Evolutionary conservation across 116 monocot species (phyloP).

Genomic region (Dioscorea cayenensis): DNA sequence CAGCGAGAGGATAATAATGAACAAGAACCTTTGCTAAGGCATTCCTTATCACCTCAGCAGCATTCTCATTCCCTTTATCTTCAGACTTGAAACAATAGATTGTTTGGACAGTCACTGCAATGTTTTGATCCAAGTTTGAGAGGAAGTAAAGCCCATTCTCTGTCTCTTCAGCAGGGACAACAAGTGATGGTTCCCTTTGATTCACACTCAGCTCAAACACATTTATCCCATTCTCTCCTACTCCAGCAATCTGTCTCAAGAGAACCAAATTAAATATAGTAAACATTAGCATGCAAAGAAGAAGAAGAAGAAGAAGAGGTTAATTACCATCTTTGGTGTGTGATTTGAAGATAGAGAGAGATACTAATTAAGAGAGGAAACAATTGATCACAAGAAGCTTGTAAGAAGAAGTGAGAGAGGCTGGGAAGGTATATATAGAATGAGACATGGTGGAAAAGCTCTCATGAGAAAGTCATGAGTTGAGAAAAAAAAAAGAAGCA

Average conservation of each 20-base stretch:
- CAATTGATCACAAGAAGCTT: no score
- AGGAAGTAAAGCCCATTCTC: constrained; percentile 48
- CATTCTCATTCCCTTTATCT: constrained; percentile 22
- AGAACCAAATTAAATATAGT: no score
- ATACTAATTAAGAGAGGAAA: neutral
- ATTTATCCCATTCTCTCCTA: neutral
- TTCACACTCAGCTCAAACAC: constrained; percentile 21
- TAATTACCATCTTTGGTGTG: neutral
- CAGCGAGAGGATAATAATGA: constrained; percentile 59
- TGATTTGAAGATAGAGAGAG: neutral
- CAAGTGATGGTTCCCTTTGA: constrained; percentile 33
- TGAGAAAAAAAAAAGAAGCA: neutral
- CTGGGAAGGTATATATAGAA: no score
- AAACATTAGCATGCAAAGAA: neutral
- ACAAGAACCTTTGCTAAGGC: constrained; percentile 47
- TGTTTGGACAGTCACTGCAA: constrained; percentile 63
- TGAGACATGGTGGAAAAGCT: neutral
- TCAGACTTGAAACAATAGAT: constrained; percentile 53
- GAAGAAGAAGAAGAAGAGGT: neutral
- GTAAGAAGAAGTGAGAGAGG: no score
- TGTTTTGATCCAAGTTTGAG: constrained; percentile 74
- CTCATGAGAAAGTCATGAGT: neutral
- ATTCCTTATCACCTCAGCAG: constrained; percentile 28
- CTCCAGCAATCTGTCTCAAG: constrained; percentile 5
- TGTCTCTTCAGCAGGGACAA: constrained; percentile 41